Evolutionary conservation across 1,284 basidiomycete genomes (phyloP).

Genomic region (Cystobasidiaceae sp.): DNA sequence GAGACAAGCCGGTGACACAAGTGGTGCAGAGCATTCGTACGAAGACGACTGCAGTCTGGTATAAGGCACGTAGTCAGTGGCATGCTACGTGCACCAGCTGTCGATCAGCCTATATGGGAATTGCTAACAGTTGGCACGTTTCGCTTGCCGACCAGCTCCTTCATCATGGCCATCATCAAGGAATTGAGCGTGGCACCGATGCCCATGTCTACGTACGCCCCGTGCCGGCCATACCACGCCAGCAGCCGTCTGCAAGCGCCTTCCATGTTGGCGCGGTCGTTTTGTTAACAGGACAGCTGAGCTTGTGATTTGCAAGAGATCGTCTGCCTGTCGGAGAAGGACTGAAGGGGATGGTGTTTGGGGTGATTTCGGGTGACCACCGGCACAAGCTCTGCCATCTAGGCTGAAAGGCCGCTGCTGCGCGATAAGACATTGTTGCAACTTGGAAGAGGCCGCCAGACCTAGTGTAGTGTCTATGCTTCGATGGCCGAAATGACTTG

Average conservation of each 20-base stretch:
- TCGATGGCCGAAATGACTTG: conserved; percentile 12
- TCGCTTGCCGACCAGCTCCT: neutral
- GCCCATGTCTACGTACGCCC: neutral
- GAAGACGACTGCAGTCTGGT: neutral
- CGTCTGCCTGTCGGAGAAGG: too few species aligned
- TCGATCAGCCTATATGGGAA: neutral
- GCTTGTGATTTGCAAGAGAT: neutral
- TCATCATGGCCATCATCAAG: conserved; percentile 1
- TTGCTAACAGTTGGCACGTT: neutral
- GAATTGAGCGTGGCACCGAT: neutral
- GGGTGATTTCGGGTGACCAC: neutral
- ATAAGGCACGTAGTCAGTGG: neutral
- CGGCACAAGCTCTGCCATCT: neutral
- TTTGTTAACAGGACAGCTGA: neutral
- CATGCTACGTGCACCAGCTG: neutral
- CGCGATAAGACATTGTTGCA: neutral
- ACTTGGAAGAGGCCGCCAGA: neutral
- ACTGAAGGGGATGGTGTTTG: too few species aligned
- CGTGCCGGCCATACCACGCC: neutral
- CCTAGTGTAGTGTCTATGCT: neutral
- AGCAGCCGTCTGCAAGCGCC: neutral
- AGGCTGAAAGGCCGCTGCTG: neutral
- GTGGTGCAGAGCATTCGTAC: neutral
- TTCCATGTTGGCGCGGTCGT: neutral
- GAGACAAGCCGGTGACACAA: neutral